These are phyloP conservation scores for Magnolia officinalis DNA, from an alignment of 164 flowering plant species.

Conservation along the genomic window DNA sequence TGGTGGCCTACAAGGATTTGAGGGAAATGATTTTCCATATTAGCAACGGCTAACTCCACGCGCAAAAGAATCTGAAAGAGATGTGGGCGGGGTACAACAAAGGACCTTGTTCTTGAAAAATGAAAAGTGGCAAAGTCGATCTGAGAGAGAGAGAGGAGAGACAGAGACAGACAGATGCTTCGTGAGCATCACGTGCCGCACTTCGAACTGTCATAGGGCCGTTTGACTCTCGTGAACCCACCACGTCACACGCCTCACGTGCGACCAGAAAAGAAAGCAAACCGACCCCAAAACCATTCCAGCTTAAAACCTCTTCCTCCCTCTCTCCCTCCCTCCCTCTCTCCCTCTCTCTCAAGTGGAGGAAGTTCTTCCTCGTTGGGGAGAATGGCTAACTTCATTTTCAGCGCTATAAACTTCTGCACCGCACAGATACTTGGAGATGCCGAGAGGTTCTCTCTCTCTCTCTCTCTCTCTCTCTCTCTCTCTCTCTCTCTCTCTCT, in stretches of 20 bases:
- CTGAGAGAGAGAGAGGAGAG: not conserved
- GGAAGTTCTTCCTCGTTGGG: no score
- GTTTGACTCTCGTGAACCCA: not conserved
- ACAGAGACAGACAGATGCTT: not conserved
- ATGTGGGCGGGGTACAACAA: no score
- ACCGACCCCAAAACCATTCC: not conserved
- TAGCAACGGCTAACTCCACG: no score
- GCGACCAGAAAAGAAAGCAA: not conserved
- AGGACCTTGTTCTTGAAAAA: no score
- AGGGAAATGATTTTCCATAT: no score
- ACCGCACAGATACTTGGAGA: conserved; percentile 9
- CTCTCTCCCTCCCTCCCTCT: no score
- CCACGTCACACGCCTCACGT: not conserved
- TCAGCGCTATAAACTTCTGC: conserved; percentile 3
- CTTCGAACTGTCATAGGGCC: not conserved
- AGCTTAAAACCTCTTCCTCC: no score
- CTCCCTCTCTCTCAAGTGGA: no score
- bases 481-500: not conserved
- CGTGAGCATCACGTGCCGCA: not conserved
- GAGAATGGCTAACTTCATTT: conserved; percentile 4
- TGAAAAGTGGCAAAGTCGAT: not conserved
- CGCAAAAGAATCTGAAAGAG: no score
- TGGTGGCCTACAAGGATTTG: no score
- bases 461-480: no score
- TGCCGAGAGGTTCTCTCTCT: not conserved